Conservation (phyloP, 768 basidiomycete species). For the Inosperma sp. region DNA sequence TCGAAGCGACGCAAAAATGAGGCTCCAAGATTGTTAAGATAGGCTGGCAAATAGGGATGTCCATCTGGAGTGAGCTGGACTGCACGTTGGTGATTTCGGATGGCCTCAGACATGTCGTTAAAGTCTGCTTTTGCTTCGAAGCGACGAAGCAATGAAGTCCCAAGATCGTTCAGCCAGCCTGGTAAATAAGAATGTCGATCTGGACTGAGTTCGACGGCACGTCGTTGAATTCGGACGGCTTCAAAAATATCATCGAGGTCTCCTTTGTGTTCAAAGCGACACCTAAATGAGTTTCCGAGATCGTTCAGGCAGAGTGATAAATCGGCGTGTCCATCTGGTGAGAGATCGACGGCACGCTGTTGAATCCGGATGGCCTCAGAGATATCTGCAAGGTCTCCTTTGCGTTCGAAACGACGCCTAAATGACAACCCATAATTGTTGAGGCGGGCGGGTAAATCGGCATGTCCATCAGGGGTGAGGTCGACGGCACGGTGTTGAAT, state of each 20-base stretch:
- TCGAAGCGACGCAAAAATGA: not conserved
- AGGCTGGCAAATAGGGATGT: not conserved
- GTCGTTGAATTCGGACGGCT: slow-evolving; percentile 11
- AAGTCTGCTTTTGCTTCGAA: not conserved
- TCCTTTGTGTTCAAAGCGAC: slow-evolving; percentile 17
- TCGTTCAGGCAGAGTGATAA: not conserved
- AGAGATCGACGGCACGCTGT: slow-evolving; percentile 8
- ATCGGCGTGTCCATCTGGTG: not conserved
- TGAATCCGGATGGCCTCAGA: not conserved
- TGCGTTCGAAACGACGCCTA: not conserved
- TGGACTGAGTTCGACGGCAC: not conserved
- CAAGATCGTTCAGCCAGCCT: not conserved
- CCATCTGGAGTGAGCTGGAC: not conserved
- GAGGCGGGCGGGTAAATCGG: not conserved
- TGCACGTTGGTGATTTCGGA: not conserved
- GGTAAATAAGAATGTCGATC: not conserved
- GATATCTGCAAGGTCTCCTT: not conserved
- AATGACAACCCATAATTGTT: not conserved
- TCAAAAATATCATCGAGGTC: slow-evolving; percentile 19
- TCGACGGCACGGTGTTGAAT: not conserved
- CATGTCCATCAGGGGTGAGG: not conserved
- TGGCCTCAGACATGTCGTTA: not conserved
- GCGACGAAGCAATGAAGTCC: slow-evolving; percentile 3
- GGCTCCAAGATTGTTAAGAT: not conserved
- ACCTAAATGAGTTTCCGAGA: slow-evolving; percentile 6